phyloP scores from a whole-genome alignment of 306 rosid genomes.

The Corylus americana region DNA sequence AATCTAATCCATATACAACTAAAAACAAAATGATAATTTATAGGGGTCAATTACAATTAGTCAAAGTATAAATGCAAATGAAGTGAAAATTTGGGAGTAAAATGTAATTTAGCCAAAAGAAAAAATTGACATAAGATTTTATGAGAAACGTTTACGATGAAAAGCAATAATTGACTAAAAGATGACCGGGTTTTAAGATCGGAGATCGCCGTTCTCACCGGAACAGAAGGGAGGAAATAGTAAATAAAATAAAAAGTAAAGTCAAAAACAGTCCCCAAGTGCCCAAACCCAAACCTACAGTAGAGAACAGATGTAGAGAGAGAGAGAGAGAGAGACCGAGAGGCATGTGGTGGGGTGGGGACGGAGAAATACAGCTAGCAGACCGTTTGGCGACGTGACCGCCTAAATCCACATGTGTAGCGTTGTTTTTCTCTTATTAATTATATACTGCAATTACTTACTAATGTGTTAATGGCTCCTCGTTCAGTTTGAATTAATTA shows the following conservation, averaged over 20 bases:
- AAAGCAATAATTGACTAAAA: not conserved
- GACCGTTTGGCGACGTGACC: slow-evolving; percentile 21
- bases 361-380: slow-evolving; percentile 17
- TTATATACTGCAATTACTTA: not conserved
- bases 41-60: no score
- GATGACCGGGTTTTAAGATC: not conserved
- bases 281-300: not conserved
- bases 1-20: no score
- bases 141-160: not conserved
- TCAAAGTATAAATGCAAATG: no score
- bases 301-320: not conserved
- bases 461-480: no score
- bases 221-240: not conserved
- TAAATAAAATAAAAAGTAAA: not conserved
- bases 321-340: not conserved
- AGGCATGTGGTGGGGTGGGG: not conserved
- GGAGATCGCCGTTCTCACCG: not conserved
- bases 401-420: slow-evolving; percentile 13
- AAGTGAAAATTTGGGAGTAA: no score
- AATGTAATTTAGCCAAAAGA: no score
- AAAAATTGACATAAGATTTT: no score
- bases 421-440: slow-evolving; percentile 4
- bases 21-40: no score
- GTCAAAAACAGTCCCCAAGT: not conserved
- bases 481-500: not conserved